phyloP scores from a whole-genome alignment of 2,329 filamentous ascomycete species.

The Verticillium tricorpus region DNA sequence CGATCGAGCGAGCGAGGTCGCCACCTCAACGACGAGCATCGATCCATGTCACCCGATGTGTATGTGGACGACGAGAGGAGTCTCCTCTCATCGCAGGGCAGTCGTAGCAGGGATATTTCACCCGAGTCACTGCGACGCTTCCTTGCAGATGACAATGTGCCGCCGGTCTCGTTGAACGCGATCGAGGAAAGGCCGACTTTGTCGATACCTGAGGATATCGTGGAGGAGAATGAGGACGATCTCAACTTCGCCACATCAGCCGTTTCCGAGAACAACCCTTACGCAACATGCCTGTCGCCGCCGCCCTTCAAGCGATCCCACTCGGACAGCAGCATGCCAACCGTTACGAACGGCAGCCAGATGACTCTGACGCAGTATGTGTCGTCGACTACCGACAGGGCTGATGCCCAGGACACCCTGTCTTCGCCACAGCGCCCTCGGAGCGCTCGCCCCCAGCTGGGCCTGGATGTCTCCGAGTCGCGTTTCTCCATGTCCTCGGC shows the following conservation, averaged over 20 bases:
- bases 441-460: neutral
- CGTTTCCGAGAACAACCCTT: slow-evolving; percentile 37
- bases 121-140: slow-evolving; percentile 51
- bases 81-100: slow-evolving; percentile 33
- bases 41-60: slow-evolving; percentile 15
- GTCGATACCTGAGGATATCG: slow-evolving; percentile 29
- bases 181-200: slow-evolving; percentile 24
- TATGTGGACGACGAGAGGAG: slow-evolving; percentile 24
- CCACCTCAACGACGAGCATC: slow-evolving; percentile 21
- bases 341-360: slow-evolving; percentile 17
- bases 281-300: slow-evolving; percentile 45
- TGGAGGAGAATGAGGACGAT: slow-evolving; percentile 40
- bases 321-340: slow-evolving; percentile 23
- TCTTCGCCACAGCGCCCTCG: slow-evolving; percentile 5
- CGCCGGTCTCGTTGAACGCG: slow-evolving; percentile 6
- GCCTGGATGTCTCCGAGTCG: slow-evolving; percentile 18
- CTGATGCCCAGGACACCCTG: neutral
- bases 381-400: neutral
- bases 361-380: slow-evolving; percentile 16
- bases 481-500: slow-evolving; percentile 25
- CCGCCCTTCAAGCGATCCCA: slow-evolving; percentile 42
- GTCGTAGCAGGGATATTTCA: slow-evolving; percentile 47
- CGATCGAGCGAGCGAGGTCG: slow-evolving; percentile 29
- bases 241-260: slow-evolving; percentile 58
- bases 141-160: slow-evolving; percentile 40